phyloP scores from a whole-genome alignment of 805 yeast species.

The Candida ipomoeae region DNA sequence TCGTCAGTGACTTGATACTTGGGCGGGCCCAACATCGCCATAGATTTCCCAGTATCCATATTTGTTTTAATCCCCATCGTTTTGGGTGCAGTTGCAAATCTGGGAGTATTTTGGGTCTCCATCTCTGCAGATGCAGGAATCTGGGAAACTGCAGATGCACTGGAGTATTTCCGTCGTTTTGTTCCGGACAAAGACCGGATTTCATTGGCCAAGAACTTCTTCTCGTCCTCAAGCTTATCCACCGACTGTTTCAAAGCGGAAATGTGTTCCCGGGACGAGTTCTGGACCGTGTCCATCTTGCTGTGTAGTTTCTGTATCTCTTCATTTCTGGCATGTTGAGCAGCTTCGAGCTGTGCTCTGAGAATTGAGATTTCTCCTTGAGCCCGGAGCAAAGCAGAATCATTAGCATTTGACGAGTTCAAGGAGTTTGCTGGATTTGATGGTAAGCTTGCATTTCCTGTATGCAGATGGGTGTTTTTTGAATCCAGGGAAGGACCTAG shows the following conservation, averaged over 20 bases:
- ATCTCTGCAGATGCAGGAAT: background rate
- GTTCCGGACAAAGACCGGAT: constrained; percentile 23
- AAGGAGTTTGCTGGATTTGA: too few species aligned
- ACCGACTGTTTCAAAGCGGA: constrained; percentile 27
- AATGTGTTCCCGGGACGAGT: constrained; percentile 29
- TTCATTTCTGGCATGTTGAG: constrained; percentile 37
- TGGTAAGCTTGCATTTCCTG: constrained; percentile 3
- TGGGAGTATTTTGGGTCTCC: background rate
- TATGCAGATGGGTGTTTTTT: background rate
- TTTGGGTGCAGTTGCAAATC: background rate
- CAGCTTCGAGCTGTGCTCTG: constrained; percentile 54
- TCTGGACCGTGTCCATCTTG: constrained; percentile 17
- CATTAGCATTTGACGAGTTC: background rate
- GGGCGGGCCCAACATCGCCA: background rate
- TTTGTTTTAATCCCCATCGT: background rate
- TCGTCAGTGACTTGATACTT: constrained; percentile 30
- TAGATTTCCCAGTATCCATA: background rate
- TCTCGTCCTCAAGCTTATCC: constrained; percentile 40
- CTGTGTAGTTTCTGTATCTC: constrained; percentile 29
- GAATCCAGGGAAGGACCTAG: background rate
- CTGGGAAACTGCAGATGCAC: background rate
- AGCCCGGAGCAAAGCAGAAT: constrained; percentile 41
- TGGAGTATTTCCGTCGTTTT: constrained; percentile 17
- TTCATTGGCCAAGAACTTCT: constrained; percentile 38
- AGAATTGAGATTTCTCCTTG: constrained; percentile 81